phyloP scores from a whole-genome alignment of 2,329 filamentous ascomycete genomes.

The Lomentospora prolificans region DNA sequence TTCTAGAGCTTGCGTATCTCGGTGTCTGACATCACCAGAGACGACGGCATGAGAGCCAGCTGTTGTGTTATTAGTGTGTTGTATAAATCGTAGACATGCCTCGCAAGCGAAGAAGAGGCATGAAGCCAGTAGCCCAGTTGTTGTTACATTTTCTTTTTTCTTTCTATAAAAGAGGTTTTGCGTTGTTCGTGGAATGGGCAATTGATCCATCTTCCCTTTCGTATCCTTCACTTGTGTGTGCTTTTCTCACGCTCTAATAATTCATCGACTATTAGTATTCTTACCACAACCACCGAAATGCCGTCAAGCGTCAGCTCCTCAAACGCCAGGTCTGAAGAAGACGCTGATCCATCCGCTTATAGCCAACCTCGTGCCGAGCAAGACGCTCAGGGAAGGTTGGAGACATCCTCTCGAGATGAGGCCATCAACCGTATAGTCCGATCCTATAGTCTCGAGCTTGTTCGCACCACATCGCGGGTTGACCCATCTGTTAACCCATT shows the following conservation, averaged over 20 bases:
- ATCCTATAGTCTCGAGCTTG: conserved; percentile 12
- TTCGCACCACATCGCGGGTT: conserved; percentile 9
- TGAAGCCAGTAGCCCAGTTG: no score
- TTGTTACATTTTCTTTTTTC: no score
- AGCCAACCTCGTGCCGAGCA: not conserved
- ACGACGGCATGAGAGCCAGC: no score
- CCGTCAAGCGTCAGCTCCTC: not conserved
- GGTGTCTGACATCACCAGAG: not conserved
- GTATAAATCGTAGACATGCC: not conserved
- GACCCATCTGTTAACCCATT: conserved; percentile 14
- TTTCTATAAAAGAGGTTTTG: not conserved
- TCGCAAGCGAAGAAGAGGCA: no score
- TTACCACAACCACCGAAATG: not conserved
- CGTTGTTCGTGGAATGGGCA: no score
- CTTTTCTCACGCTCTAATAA: not conserved
- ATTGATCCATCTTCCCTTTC: not conserved
- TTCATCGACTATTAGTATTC: not conserved
- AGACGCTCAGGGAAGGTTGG: not conserved
- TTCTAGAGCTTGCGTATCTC: not conserved
- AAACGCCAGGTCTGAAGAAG: not conserved
- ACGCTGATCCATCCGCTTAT: not conserved
- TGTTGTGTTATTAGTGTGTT: not conserved
- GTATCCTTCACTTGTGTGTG: not conserved
- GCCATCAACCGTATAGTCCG: conserved; percentile 9
- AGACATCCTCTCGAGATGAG: not conserved